These are phyloP conservation scores for Colletotrichum orchidophilum DNA, from an alignment of 2,329 filamentous ascomycete species.

Conservation along the genomic window DNA sequence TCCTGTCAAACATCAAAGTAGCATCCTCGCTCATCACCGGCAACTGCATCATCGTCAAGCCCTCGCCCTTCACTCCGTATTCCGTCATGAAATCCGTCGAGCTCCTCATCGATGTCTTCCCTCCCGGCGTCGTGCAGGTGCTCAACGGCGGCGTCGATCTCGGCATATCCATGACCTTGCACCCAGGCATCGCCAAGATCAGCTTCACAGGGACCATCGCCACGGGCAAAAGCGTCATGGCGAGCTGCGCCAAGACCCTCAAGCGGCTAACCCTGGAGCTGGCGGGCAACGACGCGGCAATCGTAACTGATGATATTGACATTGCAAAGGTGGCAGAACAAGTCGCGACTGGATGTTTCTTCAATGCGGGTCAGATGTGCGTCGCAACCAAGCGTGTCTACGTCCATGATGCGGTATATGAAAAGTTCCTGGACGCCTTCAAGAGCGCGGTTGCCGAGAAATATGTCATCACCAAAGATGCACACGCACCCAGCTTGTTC, in stretches of 20 bases:
- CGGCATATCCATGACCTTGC: constrained; percentile 62
- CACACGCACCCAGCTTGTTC: constrained; percentile 42
- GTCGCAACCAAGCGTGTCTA: constrained; percentile 68
- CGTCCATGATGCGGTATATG: constrained; percentile 68
- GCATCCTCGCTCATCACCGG: constrained; percentile 59
- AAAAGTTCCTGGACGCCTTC: constrained; percentile 57
- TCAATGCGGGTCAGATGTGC: constrained; percentile 65
- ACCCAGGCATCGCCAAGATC: constrained; percentile 64
- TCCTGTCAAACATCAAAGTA: constrained; percentile 60
- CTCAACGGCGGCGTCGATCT: constrained; percentile 64
- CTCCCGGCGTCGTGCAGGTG: constrained; percentile 65
- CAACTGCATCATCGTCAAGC: constrained; percentile 58
- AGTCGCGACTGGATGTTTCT: constrained; percentile 58
- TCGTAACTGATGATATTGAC: constrained; percentile 63
- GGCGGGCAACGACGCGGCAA: constrained; percentile 65
- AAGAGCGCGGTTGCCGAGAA: constrained; percentile 30
- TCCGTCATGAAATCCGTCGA: constrained; percentile 61
- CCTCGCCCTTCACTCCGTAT: constrained; percentile 66
- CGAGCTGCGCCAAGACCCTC: constrained; percentile 57
- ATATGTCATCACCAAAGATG: background rate
- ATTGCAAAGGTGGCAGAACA: constrained; percentile 51
- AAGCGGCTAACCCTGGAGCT: constrained; percentile 64
- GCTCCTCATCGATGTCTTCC: constrained; percentile 57
- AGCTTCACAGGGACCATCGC: constrained; percentile 66
- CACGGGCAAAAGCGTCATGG: constrained; percentile 60